Base-by-base conservation (phyloP, 2,329 filamentous ascomycete species). In the Aspergillus fumigatus region DNA sequence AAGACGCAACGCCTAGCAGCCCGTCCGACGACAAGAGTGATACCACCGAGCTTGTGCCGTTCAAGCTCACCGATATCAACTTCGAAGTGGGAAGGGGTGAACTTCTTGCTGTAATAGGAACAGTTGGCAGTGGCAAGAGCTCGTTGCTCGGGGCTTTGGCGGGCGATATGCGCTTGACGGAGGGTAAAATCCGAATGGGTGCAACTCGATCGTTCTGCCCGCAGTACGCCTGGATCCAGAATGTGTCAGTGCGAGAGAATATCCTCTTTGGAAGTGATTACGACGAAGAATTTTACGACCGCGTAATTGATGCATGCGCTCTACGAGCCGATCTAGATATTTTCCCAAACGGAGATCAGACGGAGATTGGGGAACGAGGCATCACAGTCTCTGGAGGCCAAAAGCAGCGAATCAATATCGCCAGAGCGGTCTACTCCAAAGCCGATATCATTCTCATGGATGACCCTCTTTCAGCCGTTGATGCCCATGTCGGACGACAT, bases 201-300 rank as follows among this genome's bases (percentile, higher is more conserved):
- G 90, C 90, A 0, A 87, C 86, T 3, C 82, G 92, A 59, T 90
- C 93, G 0, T 97, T 96, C 67, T 97, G 94, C 63, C 93, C 93
- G 0, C 93, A 99, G 70, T 96, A 96, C 68, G 90, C 94, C 0
- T 99, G 94, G 94, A 96, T 99, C 50, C 93, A 97, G 70, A 97
- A 97, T 67, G 82, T 91, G 0, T 90, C 88, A 0, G 83, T 97
- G 3, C 86, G 85, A 59, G 85, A 96, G 35, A 99, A 99, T 67
- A 96, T 99, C 57, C 75, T 91, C 0, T 97, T 97, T 67, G 93
- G 93, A 10, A 93, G 91, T 53, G 83, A 85, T 0, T 84, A 88
- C 75, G 81, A 96, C 52, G 81, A 81, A 56, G 76, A 78, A 3
- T 96, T 93, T 92, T 96, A 96, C 68, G 82, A 88, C 48, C 77